Evolutionary conservation across 1,284 basidiomycete species (phyloP), one percentile per base, ranked within the genome.

Genomic region (Hymenochaete sp.): DNA sequence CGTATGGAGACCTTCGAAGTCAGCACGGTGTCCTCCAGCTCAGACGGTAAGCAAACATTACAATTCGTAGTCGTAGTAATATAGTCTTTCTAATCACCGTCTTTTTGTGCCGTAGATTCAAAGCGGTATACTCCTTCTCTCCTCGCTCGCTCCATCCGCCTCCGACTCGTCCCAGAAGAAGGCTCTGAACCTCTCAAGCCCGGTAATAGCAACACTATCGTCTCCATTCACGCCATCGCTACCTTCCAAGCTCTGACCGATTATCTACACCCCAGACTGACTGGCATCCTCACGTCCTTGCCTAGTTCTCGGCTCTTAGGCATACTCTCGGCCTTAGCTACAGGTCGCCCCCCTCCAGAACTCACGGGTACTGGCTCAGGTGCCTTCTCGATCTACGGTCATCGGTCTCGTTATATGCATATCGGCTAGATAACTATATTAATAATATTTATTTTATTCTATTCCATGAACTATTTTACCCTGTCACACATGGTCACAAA

Each of bases 201-300:
- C 10, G 41, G 33, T 45, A 83, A 77, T 56, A 82, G 85, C 54
- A 90, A 90, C 52, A 86, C 96, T 54, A 87, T 91, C 38, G 88
- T 96, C 27, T 96, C 92, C 3, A 95, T 97, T 50, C 93, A 96
- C 59, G 93, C 92, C 2, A 95, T 97, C 49, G 93, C 93, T 0
- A 95, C 92, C 0, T 91, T 97, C 72, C 90, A 93, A 62, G 90
- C 92, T 0, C 72, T 97, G 25, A 90, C 95, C 57, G 92, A 95
- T 62, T 97, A 96, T 61, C 75, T 97, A 9, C 82, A 91, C 0
- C 93, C 93, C 13, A 75, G 91, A 6, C 82, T 97, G 18, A 73
- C 89, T n/a, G 88, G 89, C 5, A 63, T 85, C 4, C 63, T 81
- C 38, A 72, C 73, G 5, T 53, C 53, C 14, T 53, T 53, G 21